Base-by-base conservation (phyloP, 116 monocot genomes). In the Papilionanthe hybrid region DNA sequence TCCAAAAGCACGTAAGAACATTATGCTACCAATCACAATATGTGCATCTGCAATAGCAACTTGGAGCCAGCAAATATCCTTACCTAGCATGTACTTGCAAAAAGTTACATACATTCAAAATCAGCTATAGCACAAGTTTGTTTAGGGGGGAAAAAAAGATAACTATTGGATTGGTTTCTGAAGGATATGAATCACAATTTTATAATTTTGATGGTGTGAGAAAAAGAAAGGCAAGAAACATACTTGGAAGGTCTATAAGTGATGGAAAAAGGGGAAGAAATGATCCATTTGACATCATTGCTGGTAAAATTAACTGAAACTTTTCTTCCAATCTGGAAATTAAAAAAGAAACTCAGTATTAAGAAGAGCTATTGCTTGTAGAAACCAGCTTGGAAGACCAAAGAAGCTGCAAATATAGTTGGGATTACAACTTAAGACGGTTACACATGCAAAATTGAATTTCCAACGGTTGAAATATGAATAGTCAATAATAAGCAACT, bases 261-360 rank as follows among this genome's bases (percentile, higher is more conserved):
- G 97, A 92, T 55, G 90, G 88, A 42, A 98, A 94, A 82, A 98
- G 94, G n/a, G 97, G 97, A 91, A 98, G 94, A 87, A 94, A 92
- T 80, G 97, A 98, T 18, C 92, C 93, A 42, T 82, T 66, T 75
- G 97, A 92, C 81, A 98, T 87, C 91, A 94, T 86, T 81, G 84
- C 84, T 28, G 97, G 94, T 82, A 98, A 86, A 81, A 98, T 56
- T 9, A 65, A 78, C 17, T 81, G 77, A 86, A 94, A 98, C 53
- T 83, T 80, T 55, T 87, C 84, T 80, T 94, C 94, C 48, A 98
- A 79, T 78, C 96, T 96, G 88, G n/a, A 83, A 84, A 58, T 66
- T 94, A 85, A 15, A 88, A 84, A 76, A 49, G 15, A 11, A 58
- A 79, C 7, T 27, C 53, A 81, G 53, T 45, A 22, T 3, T 58